These are phyloP conservation scores for Boletus bicolor DNA, from an alignment of 768 basidiomycete species.

Conservation along the genomic window DNA sequence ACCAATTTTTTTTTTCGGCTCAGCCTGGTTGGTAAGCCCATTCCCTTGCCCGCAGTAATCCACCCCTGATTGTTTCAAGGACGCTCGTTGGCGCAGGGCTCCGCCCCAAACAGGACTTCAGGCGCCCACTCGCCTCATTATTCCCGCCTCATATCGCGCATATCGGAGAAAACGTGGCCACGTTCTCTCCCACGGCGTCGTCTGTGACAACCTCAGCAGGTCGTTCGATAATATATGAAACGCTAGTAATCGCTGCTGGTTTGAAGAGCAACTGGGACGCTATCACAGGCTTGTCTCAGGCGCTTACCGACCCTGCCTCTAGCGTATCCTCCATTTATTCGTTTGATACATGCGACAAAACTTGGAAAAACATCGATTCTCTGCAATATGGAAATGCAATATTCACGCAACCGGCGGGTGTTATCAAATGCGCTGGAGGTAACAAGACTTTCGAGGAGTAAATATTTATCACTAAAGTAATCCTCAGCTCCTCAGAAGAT, in stretches of 20 bases:
- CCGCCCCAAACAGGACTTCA: slow-evolving; percentile 62
- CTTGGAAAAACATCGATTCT: slow-evolving; percentile 77
- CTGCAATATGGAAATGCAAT: slow-evolving; percentile 79
- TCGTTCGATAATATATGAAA: slow-evolving; percentile 72
- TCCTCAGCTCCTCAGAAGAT: slow-evolving; percentile 81
- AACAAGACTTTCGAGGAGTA: slow-evolving; percentile 6
- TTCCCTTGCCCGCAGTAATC: background rate
- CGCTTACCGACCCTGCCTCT: slow-evolving; percentile 70
- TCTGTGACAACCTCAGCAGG: slow-evolving; percentile 71
- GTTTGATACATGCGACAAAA: slow-evolving; percentile 85
- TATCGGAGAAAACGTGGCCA: slow-evolving; percentile 64
- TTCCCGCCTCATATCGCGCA: slow-evolving; percentile 73
- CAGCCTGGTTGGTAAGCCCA: slow-evolving; percentile 83
- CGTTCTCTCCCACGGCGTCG: slow-evolving; percentile 75
- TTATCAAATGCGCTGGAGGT: slow-evolving; percentile 95
- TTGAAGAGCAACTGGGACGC: slow-evolving; percentile 81
- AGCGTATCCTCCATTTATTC: slow-evolving; percentile 93
- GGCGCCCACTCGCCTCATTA: slow-evolving; percentile 61
- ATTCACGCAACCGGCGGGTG: slow-evolving; percentile 92
- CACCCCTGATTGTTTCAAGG: slow-evolving; percentile 42
- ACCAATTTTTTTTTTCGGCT: background rate
- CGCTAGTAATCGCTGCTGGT: slow-evolving; percentile 85
- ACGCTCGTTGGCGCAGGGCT: slow-evolving; percentile 92
- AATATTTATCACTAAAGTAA: slow-evolving; percentile 2
- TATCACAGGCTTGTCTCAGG: slow-evolving; percentile 69